phyloP scores from a whole-genome alignment of 2,329 filamentous ascomycete genomes.

The Pyrenochaeta sp. region DNA sequence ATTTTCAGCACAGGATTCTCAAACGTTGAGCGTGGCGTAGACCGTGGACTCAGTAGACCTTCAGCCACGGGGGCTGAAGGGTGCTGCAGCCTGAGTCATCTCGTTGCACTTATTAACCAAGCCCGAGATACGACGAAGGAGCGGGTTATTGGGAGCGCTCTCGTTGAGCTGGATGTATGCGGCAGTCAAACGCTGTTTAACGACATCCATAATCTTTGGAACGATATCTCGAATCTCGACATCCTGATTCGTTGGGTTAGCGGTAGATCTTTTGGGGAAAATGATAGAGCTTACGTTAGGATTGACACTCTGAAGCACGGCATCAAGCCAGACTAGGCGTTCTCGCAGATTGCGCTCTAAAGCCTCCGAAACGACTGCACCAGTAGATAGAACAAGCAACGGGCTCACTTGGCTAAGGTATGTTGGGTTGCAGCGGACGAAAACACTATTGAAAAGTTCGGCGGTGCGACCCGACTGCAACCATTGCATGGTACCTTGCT shows the following conservation, averaged over 20 bases:
- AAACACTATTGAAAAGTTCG: constrained; percentile 69
- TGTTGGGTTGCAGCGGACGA: constrained; percentile 64
- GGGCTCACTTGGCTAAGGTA: constrained; percentile 65
- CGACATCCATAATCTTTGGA: constrained; percentile 67
- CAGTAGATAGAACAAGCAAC: constrained; percentile 68
- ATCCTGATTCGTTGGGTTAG: constrained; percentile 51
- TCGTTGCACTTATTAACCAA: constrained; percentile 51
- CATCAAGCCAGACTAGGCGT: constrained; percentile 67
- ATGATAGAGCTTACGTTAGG: constrained; percentile 55
- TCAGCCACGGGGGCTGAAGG: constrained; percentile 24
- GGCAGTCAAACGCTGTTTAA: constrained; percentile 64
- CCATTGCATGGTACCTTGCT: constrained; percentile 64
- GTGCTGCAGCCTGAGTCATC: constrained; percentile 34
- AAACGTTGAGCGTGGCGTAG: constrained; percentile 2
- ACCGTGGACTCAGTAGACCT: not conserved
- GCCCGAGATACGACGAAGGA: constrained; percentile 60
- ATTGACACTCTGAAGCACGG: constrained; percentile 64
- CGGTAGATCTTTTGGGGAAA: not conserved
- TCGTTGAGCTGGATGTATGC: constrained; percentile 66
- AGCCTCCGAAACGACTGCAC: constrained; percentile 67
- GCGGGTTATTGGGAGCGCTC: constrained; percentile 59
- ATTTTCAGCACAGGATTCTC: constrained; percentile 39
- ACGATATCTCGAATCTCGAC: constrained; percentile 64
- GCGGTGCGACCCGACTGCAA: constrained; percentile 67
- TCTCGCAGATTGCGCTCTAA: constrained; percentile 62